Percentiles rank a stretch among this genome's conserved stretches.
phyloP scores from a whole-genome alignment of 163 green algal genomes.

The Botryococcus braunii region DNA sequence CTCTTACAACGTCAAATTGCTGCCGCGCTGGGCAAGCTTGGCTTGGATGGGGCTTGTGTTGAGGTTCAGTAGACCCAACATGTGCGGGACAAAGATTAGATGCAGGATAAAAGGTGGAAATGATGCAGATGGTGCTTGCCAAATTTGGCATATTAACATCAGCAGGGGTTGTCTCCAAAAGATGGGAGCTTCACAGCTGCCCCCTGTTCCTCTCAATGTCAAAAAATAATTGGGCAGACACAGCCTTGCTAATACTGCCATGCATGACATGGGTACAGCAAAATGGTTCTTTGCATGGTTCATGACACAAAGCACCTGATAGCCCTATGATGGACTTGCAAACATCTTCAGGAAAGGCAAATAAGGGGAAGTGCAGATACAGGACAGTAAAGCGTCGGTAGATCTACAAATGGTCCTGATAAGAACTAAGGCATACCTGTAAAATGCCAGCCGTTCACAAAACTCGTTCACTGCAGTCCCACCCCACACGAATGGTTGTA shows the following conservation, averaged over 20 bases:
- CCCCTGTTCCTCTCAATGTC: too few species aligned
- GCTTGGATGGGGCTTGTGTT: too few species aligned
- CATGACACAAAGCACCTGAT: neutral
- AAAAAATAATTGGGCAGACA: too few species aligned
- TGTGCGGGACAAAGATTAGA: neutral
- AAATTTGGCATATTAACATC: too few species aligned
- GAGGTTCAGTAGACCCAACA: neutral
- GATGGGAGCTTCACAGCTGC: too few species aligned
- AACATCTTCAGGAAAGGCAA: neutral
- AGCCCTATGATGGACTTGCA: neutral
- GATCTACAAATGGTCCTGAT: neutral
- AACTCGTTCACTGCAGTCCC: conserved; percentile 92
- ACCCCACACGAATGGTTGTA: too few species aligned
- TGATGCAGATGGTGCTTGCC: neutral
- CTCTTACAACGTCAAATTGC: neutral
- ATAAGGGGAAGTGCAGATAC: neutral
- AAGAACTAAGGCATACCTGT: conserved; percentile 43
- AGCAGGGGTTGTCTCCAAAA: too few species aligned
- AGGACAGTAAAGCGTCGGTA: neutral
- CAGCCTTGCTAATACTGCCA: too few species aligned
- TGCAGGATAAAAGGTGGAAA: neutral
- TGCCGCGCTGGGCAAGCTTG: too few species aligned
- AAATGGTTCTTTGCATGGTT: neutral
- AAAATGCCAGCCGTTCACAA: conserved; percentile 88
- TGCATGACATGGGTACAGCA: neutral